Base-by-base conservation (phyloP, 805 yeast genomes). In the Wickerhamomyces ciferrii region DNA sequence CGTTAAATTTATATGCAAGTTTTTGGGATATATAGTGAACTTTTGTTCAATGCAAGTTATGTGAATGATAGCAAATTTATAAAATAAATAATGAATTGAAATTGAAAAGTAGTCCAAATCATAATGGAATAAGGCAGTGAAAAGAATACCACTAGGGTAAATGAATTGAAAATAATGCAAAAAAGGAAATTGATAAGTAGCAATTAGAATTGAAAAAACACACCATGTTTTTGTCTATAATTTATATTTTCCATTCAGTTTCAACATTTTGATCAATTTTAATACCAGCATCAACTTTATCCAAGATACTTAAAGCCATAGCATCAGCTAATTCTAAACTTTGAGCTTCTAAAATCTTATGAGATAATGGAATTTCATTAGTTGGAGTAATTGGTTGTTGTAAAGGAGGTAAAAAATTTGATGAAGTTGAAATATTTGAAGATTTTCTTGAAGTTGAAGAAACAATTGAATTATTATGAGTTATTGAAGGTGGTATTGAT, bases 281-380 rank as follows among this genome's bases (percentile, higher is more conserved):
- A 2, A 37, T 35, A 27, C 31, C 31, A 9, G 43, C 53, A 38
- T 56, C 61, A 11, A 59, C 60, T 44, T 54, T 55, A 19, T 59
- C 57, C 48, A 59, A 41, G 19, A 59, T 59, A 25, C 62, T 59
- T 23, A 48, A 24, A 2, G 63, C 63, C 55, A 59, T 51, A 2
- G 61, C 63, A 45, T 59, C 63, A 2, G 63, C 62, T 32, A 51
- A 46, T 43, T 55, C 62, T 36, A 54, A 49, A 7, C 44, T 24
- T 35, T 44, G 42, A 23, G 15, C 18, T 14, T 38, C 41, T 5
- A 38, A 8, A 6, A 31, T 5, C 15, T 39, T 9, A 15, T 31
- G 17, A n/a, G 35, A 31, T 15, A 18, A 25, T 4, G 41, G 32
- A 2, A 18, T 10, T 24, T 24, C 32, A 39, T 17, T 25, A 13